A percentile compares a stretch with the other conserved stretches of the same genome.
Conservation (phyloP, 768 basidiomycete genomes). For the Panaeolus papilionaceus region DNA sequence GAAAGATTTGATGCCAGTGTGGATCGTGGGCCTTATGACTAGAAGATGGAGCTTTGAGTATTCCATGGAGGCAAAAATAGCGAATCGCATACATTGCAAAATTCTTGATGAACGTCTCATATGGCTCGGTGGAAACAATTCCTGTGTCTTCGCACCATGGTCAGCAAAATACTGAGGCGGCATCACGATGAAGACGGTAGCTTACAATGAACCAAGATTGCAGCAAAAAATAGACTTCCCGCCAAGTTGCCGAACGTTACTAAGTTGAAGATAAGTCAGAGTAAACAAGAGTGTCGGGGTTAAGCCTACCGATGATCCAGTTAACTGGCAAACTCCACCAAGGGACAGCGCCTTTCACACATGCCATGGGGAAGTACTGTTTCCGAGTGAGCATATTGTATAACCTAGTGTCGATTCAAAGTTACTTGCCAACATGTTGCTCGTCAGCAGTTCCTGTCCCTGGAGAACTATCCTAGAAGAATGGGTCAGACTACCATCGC, state of each 20-base stretch:
- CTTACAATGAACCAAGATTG: constrained; percentile 69
- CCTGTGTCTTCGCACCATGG: constrained; percentile 53
- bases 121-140: constrained; percentile 63
- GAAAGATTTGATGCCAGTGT: constrained; percentile 74
- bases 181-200: not conserved
- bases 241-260: constrained; percentile 73
- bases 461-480: constrained; percentile 70
- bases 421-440: constrained; percentile 71
- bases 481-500: not conserved
- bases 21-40: constrained; percentile 72
- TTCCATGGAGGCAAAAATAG: not conserved
- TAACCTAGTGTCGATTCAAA: not conserved
- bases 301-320: constrained; percentile 64
- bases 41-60: constrained; percentile 11
- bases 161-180: not conserved
- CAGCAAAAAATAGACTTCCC: constrained; percentile 75
- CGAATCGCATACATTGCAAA: constrained; percentile 63
- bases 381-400: constrained; percentile 6
- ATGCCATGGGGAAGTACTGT: constrained; percentile 75
- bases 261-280: constrained; percentile 31
- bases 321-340: constrained; percentile 75
- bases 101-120: constrained; percentile 53
- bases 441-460: constrained; percentile 73
- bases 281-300: not conserved
- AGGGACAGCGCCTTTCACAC: constrained; percentile 63